These are phyloP conservation scores for Athelia psychrophila DNA, from an alignment of 1,284 basidiomycete genomes.

Conservation along the genomic window DNA sequence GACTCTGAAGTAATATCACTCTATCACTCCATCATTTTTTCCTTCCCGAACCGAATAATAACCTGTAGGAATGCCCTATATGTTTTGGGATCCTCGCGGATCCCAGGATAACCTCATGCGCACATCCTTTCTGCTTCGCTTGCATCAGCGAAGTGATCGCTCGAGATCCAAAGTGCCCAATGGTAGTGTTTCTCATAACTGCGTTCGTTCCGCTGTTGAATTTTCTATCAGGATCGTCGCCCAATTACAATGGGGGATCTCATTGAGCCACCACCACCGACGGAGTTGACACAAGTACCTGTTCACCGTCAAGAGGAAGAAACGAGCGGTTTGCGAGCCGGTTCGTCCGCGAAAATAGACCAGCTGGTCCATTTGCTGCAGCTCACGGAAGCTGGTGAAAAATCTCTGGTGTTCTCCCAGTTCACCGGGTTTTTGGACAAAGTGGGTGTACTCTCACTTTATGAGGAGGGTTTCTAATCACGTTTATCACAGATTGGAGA, in stretches of 20 bases:
- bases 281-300: constrained; percentile 61
- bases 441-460: constrained; percentile 41
- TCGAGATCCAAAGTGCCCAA: constrained; percentile 74
- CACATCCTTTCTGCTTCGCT: constrained; percentile 73
- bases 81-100: constrained; percentile 68
- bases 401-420: constrained; percentile 83
- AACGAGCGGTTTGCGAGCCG: constrained; percentile 37
- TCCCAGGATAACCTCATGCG: constrained; percentile 77
- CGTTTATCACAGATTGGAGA: constrained; percentile 57
- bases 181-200: constrained; percentile 42
- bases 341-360: constrained; percentile 81
- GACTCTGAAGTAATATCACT: constrained; percentile 52
- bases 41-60: too few relatives aligned
- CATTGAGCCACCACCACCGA: constrained; percentile 65
- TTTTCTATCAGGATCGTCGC: constrained; percentile 64
- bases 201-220: neutral
- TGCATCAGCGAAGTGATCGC: constrained; percentile 71
- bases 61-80: constrained; percentile 65
- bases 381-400: constrained; percentile 67
- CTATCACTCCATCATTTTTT: too few relatives aligned
- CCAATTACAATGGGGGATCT: constrained; percentile 56
- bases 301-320: constrained; percentile 39
- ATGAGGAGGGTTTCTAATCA: neutral
- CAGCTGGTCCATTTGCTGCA: constrained; percentile 73
- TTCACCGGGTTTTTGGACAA: constrained; percentile 84